Conservation (phyloP, 208 protist species). For the Herpetomonas tarakana region DNA sequence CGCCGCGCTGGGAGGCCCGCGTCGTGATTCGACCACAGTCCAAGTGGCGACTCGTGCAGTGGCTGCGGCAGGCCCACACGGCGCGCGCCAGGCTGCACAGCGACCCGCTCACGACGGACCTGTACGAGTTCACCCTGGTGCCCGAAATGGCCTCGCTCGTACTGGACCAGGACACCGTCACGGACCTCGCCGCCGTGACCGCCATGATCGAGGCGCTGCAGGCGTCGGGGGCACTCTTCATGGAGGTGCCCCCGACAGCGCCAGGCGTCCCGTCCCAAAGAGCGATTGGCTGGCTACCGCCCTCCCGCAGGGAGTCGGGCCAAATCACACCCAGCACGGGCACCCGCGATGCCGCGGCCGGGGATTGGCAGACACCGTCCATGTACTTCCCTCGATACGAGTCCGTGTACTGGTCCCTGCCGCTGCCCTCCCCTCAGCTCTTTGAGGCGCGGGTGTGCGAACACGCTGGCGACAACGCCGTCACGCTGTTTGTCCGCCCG, state of each 20-base stretch:
- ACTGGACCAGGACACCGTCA: background rate
- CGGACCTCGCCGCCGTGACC: background rate
- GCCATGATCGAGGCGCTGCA: background rate
- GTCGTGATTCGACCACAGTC: background rate
- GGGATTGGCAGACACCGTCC: slow-evolving; percentile 1
- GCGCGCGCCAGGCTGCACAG: no score
- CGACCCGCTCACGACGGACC: background rate
- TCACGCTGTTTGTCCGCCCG: slow-evolving; percentile 40
- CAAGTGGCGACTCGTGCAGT: background rate
- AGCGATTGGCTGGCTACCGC: background rate
- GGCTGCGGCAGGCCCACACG: background rate
- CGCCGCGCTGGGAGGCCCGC: background rate
- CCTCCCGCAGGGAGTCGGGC: background rate
- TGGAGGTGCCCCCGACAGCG: background rate
- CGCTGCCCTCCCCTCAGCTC: slow-evolving; percentile 27
- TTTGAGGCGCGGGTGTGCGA: slow-evolving; percentile 48
- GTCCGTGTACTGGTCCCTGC: slow-evolving; percentile 10
- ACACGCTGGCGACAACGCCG: slow-evolving; percentile 31
- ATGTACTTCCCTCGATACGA: slow-evolving; percentile 28
- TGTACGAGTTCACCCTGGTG: background rate
- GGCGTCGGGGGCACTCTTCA: background rate
- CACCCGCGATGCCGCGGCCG: background rate
- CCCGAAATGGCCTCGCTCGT: background rate
- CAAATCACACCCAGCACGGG: background rate
- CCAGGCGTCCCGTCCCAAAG: background rate